Base-by-base conservation (phyloP, 1,284 basidiomycete genomes). In the Bondarzewia mesenterica region DNA sequence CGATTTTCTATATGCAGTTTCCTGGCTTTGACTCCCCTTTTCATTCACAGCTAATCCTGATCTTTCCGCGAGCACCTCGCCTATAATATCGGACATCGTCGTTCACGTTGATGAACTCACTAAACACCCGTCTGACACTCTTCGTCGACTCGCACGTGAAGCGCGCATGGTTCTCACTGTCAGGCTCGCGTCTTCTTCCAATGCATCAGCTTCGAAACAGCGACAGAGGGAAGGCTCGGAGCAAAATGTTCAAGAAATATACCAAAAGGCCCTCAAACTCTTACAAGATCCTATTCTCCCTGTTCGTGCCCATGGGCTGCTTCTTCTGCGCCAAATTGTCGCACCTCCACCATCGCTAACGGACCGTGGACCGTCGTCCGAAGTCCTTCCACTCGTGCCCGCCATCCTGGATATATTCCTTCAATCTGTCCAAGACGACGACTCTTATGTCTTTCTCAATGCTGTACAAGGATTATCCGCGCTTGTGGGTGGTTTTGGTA, bases 371-470 rank as follows among this genome's bases (percentile, higher is more conserved):
- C 52, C 58, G 8, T 59, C 63, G 8, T 58, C 67, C 35, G 57
- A 75, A 10, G 76, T 82, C 53, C 64, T 69, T 3, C 84, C 87
- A 0, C 73, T 96, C 14, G 66, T 87, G 4, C 91, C 92, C 1
- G 84, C 84, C 1, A 89, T 97, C 55, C 69, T 94, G 40, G 89
- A 90, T 41, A 85, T 97, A 45, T 94, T 96, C 62, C 66, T 96
- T 52, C 82, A 90, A 58, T 79, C 85, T 0, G 68, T 96, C 3
- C 86, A 93, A 60, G 93, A 97, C 58, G 88, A 94, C 44, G 95
- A 99, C 61, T 93, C 89, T 27, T 98, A 94, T 65, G 83, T 98
- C 50, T 98, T 93, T 63, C 70, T 98, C 49, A 94, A 94, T 60
- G 93, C 91, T 0, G 85, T 96, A 4, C 89, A 94, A 59, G 95